Base-by-base conservation (phyloP, 352 stramenopile species). In the Phytophthora niederhauseri region DNA sequence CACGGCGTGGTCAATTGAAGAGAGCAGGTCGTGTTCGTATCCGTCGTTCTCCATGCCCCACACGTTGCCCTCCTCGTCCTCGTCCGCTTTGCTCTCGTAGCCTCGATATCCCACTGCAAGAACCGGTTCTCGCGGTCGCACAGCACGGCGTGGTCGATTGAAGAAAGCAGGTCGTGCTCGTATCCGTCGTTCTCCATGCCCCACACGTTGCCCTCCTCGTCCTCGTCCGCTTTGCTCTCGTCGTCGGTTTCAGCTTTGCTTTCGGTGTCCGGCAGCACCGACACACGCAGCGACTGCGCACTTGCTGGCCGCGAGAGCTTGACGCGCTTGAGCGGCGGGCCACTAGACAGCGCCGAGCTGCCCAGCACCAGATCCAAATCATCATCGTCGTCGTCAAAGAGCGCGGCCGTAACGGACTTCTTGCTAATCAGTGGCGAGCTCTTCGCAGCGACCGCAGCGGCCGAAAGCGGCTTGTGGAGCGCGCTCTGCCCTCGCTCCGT, bases 61-160 rank as follows among this genome's bases (percentile, higher is more conserved):
- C 14, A 93, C 77, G 48, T 81, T 87, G 19, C 72, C 72, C 22
- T 87, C 73, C 26, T 92, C 80, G n/a, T 88, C 75, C 57, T 85
- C 72, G 30, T 72, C 65, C n/a, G 54, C 34, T 69, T 74, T 78
- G 50, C 67, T 88, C 43, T 78, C 72, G n/a, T n/a, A n/a, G 84
- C 84, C 61, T 93, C 81, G 6, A 92, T 45, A 54, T 91, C 24
- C 24, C 24, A 26, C 24, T 26, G 24, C 24, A 26, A 26, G 57
- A 94, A 94, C 2, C 87, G 83, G 64, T 94, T 94, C 65, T 93
- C 84, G 22, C 85, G 85, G 64, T 94, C 87, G 51, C 87, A 94
- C 31, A 94, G 71, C 49, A 92, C 85, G 14, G 83, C 80, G 56
- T 93, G 87, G 57, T 94, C 87, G 58, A 94, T 94, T 3, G 82